Conservation (phyloP, 1,139 yeast species). For the Nakaseomyces kungkrabaensis region DNA sequence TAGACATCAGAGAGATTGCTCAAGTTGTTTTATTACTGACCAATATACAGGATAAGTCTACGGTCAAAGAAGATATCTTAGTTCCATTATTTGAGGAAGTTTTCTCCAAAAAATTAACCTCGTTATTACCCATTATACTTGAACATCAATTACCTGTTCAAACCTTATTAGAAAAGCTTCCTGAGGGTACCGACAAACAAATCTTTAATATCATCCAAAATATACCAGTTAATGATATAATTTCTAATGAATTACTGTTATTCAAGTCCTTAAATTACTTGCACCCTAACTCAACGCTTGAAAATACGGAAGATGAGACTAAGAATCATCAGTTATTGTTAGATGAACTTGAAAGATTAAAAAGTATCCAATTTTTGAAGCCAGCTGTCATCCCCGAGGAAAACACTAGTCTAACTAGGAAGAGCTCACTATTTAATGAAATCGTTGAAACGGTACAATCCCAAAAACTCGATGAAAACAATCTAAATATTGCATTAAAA, state of each 20-base stretch:
- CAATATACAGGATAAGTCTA: conserved; percentile 7
- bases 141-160: conserved; percentile 8
- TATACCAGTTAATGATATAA: conserved; percentile 9
- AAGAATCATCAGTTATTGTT: conserved; percentile 4
- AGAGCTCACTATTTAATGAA: conserved; percentile 5
- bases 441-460: conserved; percentile 9
- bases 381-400: not conserved
- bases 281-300: conserved; percentile 9
- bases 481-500: conserved; percentile 11
- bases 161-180: conserved; percentile 8
- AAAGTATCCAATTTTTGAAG: not conserved
- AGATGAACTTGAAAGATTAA: conserved; percentile 1
- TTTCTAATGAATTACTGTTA: conserved; percentile 8
- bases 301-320: conserved; percentile 12
- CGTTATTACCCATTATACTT: conserved; percentile 11
- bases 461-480: conserved; percentile 8
- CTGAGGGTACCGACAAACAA: conserved; percentile 11
- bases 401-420: not conserved
- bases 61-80: conserved; percentile 7
- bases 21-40: conserved; percentile 12
- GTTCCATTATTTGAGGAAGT: conserved; percentile 9
- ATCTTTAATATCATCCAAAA: conserved; percentile 8
- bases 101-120: conserved; percentile 12
- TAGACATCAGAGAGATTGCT: conserved; percentile 13
- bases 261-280: conserved; percentile 8